A percentile compares a stretch with the other conserved stretches of the same genome.
Evolutionary conservation across 129 eudicot genomes (phyloP).

Genomic region (Centella asiatica): DNA sequence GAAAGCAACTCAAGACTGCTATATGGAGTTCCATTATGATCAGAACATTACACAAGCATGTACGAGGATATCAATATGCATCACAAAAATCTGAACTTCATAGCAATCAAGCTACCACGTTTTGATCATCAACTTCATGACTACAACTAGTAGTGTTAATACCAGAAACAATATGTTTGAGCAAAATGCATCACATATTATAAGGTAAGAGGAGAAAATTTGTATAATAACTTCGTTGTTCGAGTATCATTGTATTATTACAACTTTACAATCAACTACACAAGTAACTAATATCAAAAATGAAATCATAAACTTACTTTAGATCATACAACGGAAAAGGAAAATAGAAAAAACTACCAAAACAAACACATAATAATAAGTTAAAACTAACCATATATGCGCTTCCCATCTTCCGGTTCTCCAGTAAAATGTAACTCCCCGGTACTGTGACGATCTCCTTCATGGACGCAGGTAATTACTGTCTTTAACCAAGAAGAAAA

Average conservation of each 20-base stretch:
- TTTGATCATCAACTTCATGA: neutral
- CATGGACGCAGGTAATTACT: no score
- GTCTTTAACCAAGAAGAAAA: no score
- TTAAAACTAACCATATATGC: constrained; percentile 63
- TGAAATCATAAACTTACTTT: neutral
- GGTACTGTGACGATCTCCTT: constrained; percentile 75
- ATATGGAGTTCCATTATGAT: neutral
- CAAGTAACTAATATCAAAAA: no score
- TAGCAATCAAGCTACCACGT: neutral
- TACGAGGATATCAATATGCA: neutral
- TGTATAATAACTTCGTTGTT: no score
- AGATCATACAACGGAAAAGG: neutral
- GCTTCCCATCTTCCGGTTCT: constrained; percentile 98
- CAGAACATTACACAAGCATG: neutral
- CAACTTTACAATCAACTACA: no score
- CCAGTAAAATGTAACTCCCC: constrained; percentile 90
- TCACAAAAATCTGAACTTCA: neutral
- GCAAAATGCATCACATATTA: neutral
- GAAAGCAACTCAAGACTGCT: neutral
- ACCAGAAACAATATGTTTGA: neutral
- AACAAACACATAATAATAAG: neutral
- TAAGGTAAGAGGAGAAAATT: neutral
- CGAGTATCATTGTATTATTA: neutral
- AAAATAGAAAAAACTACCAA: neutral
- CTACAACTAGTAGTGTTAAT: neutral